Conservation (phyloP, 2,329 filamentous ascomycete species). For the Atkinsonella texensis region DNA sequence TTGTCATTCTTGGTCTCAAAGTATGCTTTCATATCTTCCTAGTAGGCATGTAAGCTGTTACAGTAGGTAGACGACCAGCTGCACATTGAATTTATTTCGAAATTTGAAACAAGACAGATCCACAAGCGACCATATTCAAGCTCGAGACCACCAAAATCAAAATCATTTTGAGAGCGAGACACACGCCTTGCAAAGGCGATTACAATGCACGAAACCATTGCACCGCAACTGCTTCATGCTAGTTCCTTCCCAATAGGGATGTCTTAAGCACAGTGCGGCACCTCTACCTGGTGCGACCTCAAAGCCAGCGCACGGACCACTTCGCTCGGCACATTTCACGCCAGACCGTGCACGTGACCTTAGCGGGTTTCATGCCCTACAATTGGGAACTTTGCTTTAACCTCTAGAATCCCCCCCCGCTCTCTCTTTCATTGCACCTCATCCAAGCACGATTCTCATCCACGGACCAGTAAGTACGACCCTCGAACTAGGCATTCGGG, state of each 20-base stretch:
- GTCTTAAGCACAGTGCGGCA: not conserved
- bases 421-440: conserved; percentile 21
- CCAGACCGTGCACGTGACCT: conserved; percentile 17
- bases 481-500: not conserved
- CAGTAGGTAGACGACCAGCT: no score
- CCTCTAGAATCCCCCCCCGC: conserved; percentile 17
- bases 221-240: not conserved
- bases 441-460: conserved; percentile 35
- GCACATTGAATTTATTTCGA: not conserved
- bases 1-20: not conserved
- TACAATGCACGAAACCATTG: not conserved
- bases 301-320: not conserved
- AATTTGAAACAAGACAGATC: not conserved
- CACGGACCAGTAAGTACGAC: conserved; percentile 27
- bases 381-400: conserved; percentile 17
- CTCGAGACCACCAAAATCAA: no score
- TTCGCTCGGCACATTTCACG: not conserved
- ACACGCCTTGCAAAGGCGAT: not conserved
- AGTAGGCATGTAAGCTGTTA: no score
- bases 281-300: not conserved
- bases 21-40: not conserved
- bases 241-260: not conserved
- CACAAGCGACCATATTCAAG: not conserved
- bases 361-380: conserved; percentile 26
- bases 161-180: not conserved